Evolutionary conservation across 2,329 filamentous ascomycete genomes (phyloP), one percentile per base, ranked within the genome.

Genomic region (Coleophoma crateriformis): DNA sequence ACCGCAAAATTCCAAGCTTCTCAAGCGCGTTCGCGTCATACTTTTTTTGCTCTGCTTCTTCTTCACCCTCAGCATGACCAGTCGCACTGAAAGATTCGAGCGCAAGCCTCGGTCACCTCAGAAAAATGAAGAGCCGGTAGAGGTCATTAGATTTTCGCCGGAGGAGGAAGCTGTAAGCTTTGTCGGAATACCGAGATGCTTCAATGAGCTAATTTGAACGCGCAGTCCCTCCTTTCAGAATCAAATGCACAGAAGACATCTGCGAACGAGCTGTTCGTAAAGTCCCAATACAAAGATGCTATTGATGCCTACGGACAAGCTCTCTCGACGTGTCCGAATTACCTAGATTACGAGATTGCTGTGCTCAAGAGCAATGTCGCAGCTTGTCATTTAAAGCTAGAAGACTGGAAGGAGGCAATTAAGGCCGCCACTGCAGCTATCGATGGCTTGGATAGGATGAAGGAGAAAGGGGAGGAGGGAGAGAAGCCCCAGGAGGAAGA

Each of bases 321-420:
- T 19, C 75, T 95, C 3, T 76, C 82, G 12, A 79, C 84, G 7
- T 91, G 89, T 61, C 92, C 92, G 2, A 84, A 82, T 56, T 95
- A 95, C 65, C 79, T 95, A 22, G 84, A 92, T 65, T 96, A 89
- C 70, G 90, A 96, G 59, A 76, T 92, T 54, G 90, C 91, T 22
- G 88, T 97, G 10, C 75, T 97, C 6, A 82, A 85, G 51, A 90
- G 87, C 65, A 97, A 97, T 71, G 85, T 96, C 57, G 81, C 92
- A 2, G 92, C 91, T 10, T 96, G 90, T 64, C 82, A 96, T 60
- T 67, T 97, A 48, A 95, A 95, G 65, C 74, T 95, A 3, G 76
- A 84, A 53, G 85, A 92, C 53, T 96, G 90, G 88, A 90, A 91
- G 58, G 83, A 88, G 32, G 88, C 90, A 10, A 78, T 90, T 40